Evolutionary conservation across 2,329 filamentous ascomycete species (phyloP).

Genomic region (Ophiostoma fasciatum): DNA sequence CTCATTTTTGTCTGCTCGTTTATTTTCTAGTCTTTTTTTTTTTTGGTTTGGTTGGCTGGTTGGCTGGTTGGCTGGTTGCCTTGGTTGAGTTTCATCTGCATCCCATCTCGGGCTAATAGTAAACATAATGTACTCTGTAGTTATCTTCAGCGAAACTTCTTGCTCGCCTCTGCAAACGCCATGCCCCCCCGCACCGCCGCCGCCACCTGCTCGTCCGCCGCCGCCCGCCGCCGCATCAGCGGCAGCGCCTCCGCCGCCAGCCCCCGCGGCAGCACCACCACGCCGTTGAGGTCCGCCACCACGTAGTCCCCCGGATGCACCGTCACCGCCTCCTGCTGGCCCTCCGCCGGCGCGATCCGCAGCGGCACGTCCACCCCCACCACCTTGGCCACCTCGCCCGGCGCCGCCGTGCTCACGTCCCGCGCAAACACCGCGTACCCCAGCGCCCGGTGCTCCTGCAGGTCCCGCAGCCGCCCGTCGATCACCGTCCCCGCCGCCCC

Average conservation of each 20-base stretch:
- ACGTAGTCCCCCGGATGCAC: slow-evolving; percentile 29
- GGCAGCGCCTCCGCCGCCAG: slow-evolving; percentile 25
- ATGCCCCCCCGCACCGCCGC: slow-evolving; percentile 25
- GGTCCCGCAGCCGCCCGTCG: slow-evolving; percentile 36
- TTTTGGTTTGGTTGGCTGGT: not conserved
- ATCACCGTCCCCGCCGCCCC: slow-evolving; percentile 34
- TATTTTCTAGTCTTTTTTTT: not conserved
- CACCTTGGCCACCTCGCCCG: slow-evolving; percentile 27
- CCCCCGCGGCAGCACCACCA: slow-evolving; percentile 26
- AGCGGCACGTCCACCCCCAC: slow-evolving; percentile 26
- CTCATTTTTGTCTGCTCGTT: slow-evolving; percentile 29
- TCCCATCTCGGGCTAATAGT: not conserved
- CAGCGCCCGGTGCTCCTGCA: slow-evolving; percentile 36
- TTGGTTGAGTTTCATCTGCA: not conserved
- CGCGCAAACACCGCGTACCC: slow-evolving; percentile 31
- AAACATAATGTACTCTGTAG: too few relatives aligned
- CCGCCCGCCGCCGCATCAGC: slow-evolving; percentile 25
- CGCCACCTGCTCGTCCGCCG: slow-evolving; percentile 28
- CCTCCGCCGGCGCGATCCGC: slow-evolving; percentile 21
- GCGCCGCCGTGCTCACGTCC: slow-evolving; percentile 29
- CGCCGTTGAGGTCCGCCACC: slow-evolving; percentile 29
- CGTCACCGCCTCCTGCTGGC: slow-evolving; percentile 23
- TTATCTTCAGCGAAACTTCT: slow-evolving; percentile 18
- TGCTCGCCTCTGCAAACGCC: slow-evolving; percentile 28
- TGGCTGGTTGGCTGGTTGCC: not conserved